Evolutionary conservation across 1,139 yeast species (phyloP), one percentile per base, ranked within the genome.

Genomic region (Geotrichum histeridarum): DNA sequence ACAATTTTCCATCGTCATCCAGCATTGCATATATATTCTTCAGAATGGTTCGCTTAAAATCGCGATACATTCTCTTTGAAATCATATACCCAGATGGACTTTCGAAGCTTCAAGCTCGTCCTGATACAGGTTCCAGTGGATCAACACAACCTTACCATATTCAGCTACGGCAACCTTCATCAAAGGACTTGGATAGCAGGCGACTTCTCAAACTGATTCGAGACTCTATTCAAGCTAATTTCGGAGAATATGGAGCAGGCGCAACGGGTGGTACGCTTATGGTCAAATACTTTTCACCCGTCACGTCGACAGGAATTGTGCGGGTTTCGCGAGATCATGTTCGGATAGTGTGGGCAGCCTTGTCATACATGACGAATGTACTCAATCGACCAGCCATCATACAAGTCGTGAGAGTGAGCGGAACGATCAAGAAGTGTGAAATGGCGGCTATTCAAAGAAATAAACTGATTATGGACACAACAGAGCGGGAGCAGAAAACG

Each of bases 361-460:
- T 91, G 59, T 76, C 87, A 0, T 73, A 86, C 57, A 79, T 89
- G n/a, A 76, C 74, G 46, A 70, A 72, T 32, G 63, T 89, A 1
- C 82, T 77, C 33, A 80, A 78, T n/a, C 67, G 68, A 37, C 72
- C 73, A 4, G 81, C 84, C 8, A 77, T 85, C 4, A 68, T 90
- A 8, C 75, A 83, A 54, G 83, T 88, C 42, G 71, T 79, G 1
- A 84, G 86, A 58, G 83, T 88, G 0, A 84, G 95, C 63, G 98
- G 97, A 0, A 90, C 98, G 0, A 90, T 93, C 46, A 85, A 84
- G 66, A 89, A 89, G 66, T 79, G 95, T 64, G 95, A 90, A 66
- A 78, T 82, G 61, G 80, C 75, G 58, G 84, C 58, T 63, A 74
- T 62, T 68, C 78, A 60, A 12, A 57, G 65, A 18, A 64, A 70